Conservation (phyloP, 331 rosid genomes). For the Dryas integrifolia region DNA sequence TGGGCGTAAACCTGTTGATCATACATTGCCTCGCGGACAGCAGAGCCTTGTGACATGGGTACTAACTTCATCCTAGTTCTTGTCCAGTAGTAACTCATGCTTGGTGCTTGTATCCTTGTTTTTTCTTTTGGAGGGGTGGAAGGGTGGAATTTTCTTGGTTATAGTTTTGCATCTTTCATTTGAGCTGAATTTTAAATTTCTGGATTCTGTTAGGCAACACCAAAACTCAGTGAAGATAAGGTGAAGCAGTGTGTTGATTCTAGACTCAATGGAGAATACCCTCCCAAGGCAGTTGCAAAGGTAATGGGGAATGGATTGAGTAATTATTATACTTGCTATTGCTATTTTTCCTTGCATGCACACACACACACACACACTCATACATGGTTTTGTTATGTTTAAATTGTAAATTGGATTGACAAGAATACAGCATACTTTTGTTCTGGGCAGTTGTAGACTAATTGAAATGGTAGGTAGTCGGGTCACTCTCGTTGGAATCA, state of each 20-base stretch:
- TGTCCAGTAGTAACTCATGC: conserved; percentile 14
- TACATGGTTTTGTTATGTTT: background rate
- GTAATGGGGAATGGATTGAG: conserved; percentile 32
- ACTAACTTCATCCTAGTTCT: conserved; percentile 20
- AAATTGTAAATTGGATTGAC: background rate
- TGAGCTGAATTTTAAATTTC: conserved; percentile 18
- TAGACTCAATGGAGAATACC: conserved; percentile 61
- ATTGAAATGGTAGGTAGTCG: background rate
- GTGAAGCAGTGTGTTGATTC: conserved; percentile 78
- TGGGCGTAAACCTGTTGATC: conserved; percentile 82
- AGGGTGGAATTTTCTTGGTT: conserved; percentile 5
- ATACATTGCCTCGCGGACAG: conserved; percentile 78
- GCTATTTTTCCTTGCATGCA: background rate
- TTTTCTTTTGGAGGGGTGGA: background rate
- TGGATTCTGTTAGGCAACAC: conserved; percentile 62
- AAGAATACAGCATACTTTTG: background rate
- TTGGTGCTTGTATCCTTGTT: background rate
- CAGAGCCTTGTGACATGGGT: conserved; percentile 96
- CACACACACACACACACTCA: background rate
- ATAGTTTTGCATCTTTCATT: conserved; percentile 3
- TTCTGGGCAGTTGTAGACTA: background rate
- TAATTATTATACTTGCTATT: background rate
- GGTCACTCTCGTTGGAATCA: background rate
- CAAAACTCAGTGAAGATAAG: conserved; percentile 78
- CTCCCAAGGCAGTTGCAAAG: conserved; percentile 80